These are phyloP conservation scores for Chaetoceros tenuissimus DNA, from an alignment of 108 stramenopile genomes.

Conservation along the genomic window DNA sequence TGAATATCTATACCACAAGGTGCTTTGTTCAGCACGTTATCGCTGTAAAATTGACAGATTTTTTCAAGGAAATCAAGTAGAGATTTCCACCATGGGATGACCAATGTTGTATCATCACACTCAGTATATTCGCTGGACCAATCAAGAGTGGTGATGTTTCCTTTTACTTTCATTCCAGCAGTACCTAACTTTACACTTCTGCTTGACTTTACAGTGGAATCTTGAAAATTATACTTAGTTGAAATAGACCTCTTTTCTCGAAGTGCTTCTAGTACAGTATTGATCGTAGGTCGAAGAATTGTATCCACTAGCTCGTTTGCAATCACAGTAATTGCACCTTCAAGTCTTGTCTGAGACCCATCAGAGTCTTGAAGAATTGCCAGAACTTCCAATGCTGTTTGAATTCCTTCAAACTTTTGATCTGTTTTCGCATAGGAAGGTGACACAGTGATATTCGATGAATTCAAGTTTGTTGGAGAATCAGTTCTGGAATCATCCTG, in stretches of 20 bases:
- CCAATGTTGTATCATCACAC: no score
- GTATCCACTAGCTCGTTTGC: not conserved
- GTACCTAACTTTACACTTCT: no score
- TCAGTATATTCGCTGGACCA: no score
- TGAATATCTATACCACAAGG: not conserved
- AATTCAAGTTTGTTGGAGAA: no score
- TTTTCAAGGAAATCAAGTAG: not conserved
- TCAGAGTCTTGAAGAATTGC: not conserved
- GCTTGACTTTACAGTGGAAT: no score
- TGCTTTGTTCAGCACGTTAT: not conserved
- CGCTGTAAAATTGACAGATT: not conserved
- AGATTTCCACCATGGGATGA: not conserved
- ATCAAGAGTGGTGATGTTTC: no score
- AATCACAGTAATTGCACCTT: not conserved
- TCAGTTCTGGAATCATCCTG: no score
- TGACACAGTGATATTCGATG: no score
- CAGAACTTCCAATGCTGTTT: not conserved
- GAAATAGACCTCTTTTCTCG: not conserved
- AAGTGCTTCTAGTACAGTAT: not conserved
- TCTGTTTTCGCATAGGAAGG: no score
- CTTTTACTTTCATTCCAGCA: no score
- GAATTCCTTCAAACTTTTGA: not conserved
- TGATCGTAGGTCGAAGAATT: not conserved
- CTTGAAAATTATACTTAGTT: not conserved
- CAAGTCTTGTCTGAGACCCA: not conserved